A percentile compares a stretch with the other conserved stretches of the same genome.
Evolutionary conservation across 2,329 filamentous ascomycete species (phyloP).

Genomic region (Aspergillus fumigatus): DNA sequence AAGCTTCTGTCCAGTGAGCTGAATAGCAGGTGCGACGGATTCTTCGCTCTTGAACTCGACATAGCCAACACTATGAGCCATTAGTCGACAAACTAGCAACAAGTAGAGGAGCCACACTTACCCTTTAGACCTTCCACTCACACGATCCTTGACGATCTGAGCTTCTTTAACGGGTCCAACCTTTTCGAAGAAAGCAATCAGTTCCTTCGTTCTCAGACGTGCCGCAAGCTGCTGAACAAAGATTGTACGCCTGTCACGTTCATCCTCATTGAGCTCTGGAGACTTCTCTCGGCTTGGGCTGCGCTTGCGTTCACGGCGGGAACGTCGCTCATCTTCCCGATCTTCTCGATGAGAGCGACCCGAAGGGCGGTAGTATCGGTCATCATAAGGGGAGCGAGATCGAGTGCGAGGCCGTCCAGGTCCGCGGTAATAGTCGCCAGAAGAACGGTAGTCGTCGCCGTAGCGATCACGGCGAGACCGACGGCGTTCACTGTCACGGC

Average conservation of each 20-base stretch:
- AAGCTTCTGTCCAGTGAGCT: constrained; percentile 97
- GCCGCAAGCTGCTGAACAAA: constrained; percentile 98
- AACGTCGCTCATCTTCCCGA: constrained; percentile 43
- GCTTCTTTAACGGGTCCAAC: constrained; percentile 93
- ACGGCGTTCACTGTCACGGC: constrained; percentile 70
- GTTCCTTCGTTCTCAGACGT: constrained; percentile 82
- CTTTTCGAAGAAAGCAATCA: constrained; percentile 93
- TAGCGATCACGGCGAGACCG: constrained; percentile 68
- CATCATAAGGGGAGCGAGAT: constrained; percentile 65
- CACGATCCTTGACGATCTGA: constrained; percentile 96
- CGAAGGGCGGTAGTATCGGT: constrained; percentile 51
- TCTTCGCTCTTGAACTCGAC: constrained; percentile 98
- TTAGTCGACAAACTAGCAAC: constrained; percentile 3
- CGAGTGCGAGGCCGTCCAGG: constrained; percentile 62
- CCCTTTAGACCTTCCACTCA: constrained; percentile 97
- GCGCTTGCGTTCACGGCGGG: constrained; percentile 50
- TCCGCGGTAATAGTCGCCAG: constrained; percentile 69
- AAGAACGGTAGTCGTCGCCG: constrained; percentile 46
- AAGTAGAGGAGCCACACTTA: constrained; percentile 44
- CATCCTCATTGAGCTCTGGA: constrained; percentile 81
- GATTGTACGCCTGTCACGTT: constrained; percentile 92
- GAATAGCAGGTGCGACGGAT: constrained; percentile 85
- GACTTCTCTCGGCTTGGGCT: constrained; percentile 45
- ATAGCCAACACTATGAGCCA: constrained; percentile 77
- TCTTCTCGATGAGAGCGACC: constrained; percentile 49